A percentile compares a stretch with the other conserved stretches of the same genome.
Conservation (phyloP, 441 rosid species). For the Croton setiger region DNA sequence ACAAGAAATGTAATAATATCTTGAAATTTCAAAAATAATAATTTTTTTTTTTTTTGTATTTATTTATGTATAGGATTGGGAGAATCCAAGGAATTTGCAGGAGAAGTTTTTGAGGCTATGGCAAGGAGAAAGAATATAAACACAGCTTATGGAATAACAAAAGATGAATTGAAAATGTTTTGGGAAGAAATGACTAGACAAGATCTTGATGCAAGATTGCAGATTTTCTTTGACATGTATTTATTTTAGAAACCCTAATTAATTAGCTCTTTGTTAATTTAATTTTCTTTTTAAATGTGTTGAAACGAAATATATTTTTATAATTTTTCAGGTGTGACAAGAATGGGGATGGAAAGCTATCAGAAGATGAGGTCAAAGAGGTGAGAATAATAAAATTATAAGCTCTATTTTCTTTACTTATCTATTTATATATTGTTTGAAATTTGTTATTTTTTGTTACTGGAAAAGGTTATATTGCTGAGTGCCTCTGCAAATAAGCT, state of each 20-base stretch:
- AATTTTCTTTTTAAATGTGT: too few relatives aligned
- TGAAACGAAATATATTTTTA: too few relatives aligned
- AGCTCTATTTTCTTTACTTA: neutral
- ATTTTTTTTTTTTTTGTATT: too few relatives aligned
- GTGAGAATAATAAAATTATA: constrained; percentile 26
- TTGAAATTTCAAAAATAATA: too few relatives aligned
- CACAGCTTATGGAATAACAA: constrained; percentile 52
- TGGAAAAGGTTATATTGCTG: constrained; percentile 54
- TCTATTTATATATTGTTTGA: neutral
- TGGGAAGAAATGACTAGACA: constrained; percentile 85
- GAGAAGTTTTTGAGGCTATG: constrained; percentile 65
- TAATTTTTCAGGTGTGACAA: constrained; percentile 70
- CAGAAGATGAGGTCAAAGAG: constrained; percentile 83
- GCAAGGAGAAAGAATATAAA: constrained; percentile 58
- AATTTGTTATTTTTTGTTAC: constrained; percentile 5
- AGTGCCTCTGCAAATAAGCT: constrained; percentile 91
- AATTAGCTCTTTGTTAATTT: too few relatives aligned
- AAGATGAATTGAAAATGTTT: constrained; percentile 56
- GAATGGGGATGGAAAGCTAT: constrained; percentile 76
- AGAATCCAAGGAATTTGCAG: constrained; percentile 81
- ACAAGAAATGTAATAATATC: too few relatives aligned
- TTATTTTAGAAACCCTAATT: neutral
- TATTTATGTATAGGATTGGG: constrained; percentile 55
- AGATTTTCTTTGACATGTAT: constrained; percentile 93
- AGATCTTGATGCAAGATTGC: constrained; percentile 77